These are phyloP conservation scores for Sphaerobolus stellatus DNA, from an alignment of 1,284 basidiomycete genomes.

Conservation along the genomic window DNA sequence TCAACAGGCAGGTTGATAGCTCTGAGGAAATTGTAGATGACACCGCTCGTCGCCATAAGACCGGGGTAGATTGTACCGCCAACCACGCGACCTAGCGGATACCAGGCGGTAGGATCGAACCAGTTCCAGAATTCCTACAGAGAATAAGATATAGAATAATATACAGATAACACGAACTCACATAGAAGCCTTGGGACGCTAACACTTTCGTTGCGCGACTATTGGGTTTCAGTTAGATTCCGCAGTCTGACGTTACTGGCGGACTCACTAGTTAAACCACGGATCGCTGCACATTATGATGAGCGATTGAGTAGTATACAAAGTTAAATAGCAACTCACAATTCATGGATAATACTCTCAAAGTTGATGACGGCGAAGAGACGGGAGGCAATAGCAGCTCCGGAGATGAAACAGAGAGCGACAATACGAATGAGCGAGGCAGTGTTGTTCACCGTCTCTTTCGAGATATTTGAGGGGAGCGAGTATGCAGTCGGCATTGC, in stretches of 20 bases:
- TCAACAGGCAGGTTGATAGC: conserved; percentile 93
- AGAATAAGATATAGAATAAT: conserved; percentile 19
- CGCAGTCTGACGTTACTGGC: background rate
- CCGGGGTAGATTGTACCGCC: conserved; percentile 99
- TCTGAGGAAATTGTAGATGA: conserved; percentile 92
- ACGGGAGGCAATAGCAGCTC: conserved; percentile 91
- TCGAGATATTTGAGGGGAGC: conserved; percentile 33
- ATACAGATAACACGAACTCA: conserved; percentile 41
- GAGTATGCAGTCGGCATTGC: conserved; percentile 17
- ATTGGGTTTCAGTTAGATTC: conserved; percentile 16
- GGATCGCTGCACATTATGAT: conserved; percentile 77
- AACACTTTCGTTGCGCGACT: conserved; percentile 90
- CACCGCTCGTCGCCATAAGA: conserved; percentile 95
- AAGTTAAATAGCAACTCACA: conserved; percentile 55
- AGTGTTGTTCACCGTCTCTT: conserved; percentile 74
- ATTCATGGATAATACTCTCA: conserved; percentile 99
- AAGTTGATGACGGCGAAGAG: conserved; percentile 98
- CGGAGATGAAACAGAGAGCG: conserved; percentile 84
- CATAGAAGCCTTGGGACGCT: conserved; percentile 92
- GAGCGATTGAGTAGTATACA: conserved; percentile 10
- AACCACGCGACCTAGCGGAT: conserved; percentile 96
- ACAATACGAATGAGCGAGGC: conserved; percentile 84
- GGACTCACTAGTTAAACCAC: conserved; percentile 93
- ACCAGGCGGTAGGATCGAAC: conserved; percentile 99
- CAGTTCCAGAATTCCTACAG: conserved; percentile 98